These are phyloP conservation scores for Rhynchospora pubera DNA, from an alignment of 176 grass and related monocot species.

Conservation along the genomic window DNA sequence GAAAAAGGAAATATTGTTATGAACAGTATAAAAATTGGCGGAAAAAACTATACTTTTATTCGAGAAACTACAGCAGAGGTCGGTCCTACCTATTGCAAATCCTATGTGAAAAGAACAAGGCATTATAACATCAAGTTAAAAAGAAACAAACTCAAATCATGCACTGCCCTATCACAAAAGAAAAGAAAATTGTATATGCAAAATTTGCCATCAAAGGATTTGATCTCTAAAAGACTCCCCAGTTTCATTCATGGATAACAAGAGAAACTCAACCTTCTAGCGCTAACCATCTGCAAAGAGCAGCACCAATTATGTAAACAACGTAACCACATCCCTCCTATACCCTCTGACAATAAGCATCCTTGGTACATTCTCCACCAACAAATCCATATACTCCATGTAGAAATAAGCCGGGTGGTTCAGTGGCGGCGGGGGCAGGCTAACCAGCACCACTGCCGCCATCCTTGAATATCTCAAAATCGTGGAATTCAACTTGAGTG, in stretches of 20 bases:
- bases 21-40: background rate
- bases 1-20: background rate
- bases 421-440: conserved; percentile 73
- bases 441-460: conserved; percentile 92
- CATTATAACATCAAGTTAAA: conserved; percentile 1
- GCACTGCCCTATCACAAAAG: conserved; percentile 6
- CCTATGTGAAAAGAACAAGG: background rate
- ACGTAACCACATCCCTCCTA: conserved; percentile 84
- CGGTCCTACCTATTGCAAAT: background rate
- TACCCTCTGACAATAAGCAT: conserved; percentile 98
- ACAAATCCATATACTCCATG: conserved; percentile 99
- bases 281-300: background rate
- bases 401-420: conserved; percentile 91
- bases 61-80: background rate
- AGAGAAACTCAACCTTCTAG: background rate
- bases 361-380: conserved; percentile 93
- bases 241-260: background rate
- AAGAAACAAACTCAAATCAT: background rate
- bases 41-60: conserved; percentile 13
- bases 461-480: conserved; percentile 95
- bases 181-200: conserved; percentile 10
- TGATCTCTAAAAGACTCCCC: background rate
- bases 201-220: conserved; percentile 11
- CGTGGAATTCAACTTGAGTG: conserved; percentile 83
- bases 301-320: conserved; percentile 70